Conservation (phyloP, 2,329 filamentous ascomycete genomes). For the Fusarium xylarioides region DNA sequence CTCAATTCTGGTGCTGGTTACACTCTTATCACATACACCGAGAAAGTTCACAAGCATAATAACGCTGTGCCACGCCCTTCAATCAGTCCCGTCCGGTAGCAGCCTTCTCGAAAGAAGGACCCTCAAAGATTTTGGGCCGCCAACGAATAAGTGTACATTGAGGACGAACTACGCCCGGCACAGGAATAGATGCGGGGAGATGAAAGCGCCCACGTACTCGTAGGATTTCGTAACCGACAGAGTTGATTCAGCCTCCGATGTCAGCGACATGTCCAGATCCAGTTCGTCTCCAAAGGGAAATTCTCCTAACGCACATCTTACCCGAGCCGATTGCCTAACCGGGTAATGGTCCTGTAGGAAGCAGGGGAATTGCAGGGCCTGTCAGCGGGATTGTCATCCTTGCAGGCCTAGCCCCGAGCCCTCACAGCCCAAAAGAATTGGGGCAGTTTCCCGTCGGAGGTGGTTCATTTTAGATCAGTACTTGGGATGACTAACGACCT, state of each 20-base stretch:
- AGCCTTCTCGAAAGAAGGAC: not conserved
- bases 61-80: not conserved
- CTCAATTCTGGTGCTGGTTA: fast-evolving
- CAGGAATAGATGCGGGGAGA: not conserved
- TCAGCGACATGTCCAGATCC: not conserved
- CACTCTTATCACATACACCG: fast-evolving
- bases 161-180: fast-evolving
- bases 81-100: not conserved
- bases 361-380: not conserved
- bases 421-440: not conserved
- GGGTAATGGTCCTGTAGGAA: not conserved
- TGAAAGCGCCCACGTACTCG: not conserved
- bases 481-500: not conserved
- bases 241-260: not conserved
- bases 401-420: not conserved
- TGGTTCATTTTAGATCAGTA: not conserved
- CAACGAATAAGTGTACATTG: fast-evolving
- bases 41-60: no score
- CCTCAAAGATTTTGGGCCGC: not conserved
- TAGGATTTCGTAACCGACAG: not conserved
- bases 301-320: not conserved
- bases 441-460: not conserved
- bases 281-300: not conserved
- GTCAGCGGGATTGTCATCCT: not conserved
- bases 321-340: not conserved